Evolutionary conservation across 1,284 basidiomycete species (phyloP).

Genomic region (Cutaneotrichosporon cutaneum): DNA sequence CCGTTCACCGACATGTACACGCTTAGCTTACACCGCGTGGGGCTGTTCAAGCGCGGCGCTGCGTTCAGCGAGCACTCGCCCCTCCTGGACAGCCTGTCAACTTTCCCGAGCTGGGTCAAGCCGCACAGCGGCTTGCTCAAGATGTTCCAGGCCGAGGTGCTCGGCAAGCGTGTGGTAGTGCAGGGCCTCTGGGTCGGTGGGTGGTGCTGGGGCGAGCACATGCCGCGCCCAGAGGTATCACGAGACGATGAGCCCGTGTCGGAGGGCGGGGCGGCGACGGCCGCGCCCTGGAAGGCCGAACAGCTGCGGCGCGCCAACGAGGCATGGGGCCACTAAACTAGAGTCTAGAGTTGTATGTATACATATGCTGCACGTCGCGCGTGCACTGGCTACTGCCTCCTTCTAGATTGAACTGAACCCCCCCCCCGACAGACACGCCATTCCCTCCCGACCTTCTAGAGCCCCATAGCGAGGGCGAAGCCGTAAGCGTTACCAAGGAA

Average conservation of each 20-base stretch:
- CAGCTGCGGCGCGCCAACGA: conserved; percentile 1
- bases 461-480: too few species aligned
- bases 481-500: too few species aligned
- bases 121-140: conserved; percentile 86
- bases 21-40: conserved; percentile 74
- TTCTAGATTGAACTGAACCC: too few species aligned
- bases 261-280: conserved; percentile 10
- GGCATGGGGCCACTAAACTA: conserved; percentile 7
- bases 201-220: conserved; percentile 42
- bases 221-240: conserved; percentile 17
- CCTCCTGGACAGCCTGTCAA: conserved; percentile 79
- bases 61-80: conserved; percentile 92
- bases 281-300: conserved; percentile 13
- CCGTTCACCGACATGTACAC: conserved; percentile 67
- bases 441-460: too few species aligned
- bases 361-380: not conserved
- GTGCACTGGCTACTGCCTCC: not conserved
- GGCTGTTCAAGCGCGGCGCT: conserved; percentile 71
- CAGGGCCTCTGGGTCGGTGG: conserved; percentile 91
- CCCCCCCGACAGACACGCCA: too few species aligned
- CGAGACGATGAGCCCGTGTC: conserved; percentile 1
- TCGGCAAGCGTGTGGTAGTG: conserved; percentile 92
- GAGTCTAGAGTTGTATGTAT: not conserved
- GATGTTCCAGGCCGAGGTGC: conserved; percentile 97
- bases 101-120: conserved; percentile 83